Base-by-base conservation (phyloP, 1,284 basidiomycete species). In the Malassezia dermatis region DNA sequence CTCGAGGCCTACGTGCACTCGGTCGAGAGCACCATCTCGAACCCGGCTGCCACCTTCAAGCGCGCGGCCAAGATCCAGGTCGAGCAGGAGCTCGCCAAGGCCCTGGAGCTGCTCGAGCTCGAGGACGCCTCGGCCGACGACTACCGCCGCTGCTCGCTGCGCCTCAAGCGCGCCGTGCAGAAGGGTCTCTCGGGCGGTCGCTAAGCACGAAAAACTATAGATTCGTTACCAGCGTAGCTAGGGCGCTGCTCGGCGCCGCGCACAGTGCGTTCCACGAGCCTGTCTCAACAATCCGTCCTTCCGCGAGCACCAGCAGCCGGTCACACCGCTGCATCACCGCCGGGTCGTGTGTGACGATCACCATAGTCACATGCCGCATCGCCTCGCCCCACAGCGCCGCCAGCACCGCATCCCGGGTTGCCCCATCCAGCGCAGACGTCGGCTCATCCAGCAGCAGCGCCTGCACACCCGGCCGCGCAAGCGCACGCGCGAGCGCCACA, bases 391-490 rank as follows among this genome's bases (percentile, higher is more conserved):
- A 32, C 24, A 24, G 19, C 8, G 17, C 5, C 24, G 31, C 26
- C 1, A 57, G 43, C 30, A 57, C 49, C 2, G n/a, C 34, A 24
- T 48, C 39, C 24, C 63, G 61, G 45, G 62, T 67, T 2, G 48
- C 45, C 0, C 54, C 43, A 73, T 96, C 93, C 53, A 96, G 78
- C 6, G 91, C 88, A 37, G 83, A 85, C 7, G 93, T 98, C 71
- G 88, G 93, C 75, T 96, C 93, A 76, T 96, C 93, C 45, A 96
- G 78, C 45, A 96, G 84, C 28, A 95, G 79, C n/a, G 94, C 81
- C 31, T 79, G 80, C 0, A 85, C 79, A 0, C 81, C 79, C 11
- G 83, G 78, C 8, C 78, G 73, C n/a, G 85, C 83, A 13, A 96
- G 80, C 0, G 90, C 89, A 2, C 93, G 81, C 0, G 93, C 93